Percentiles rank a stretch among this genome's conserved stretches.
Conservation (phyloP, 2,329 filamentous ascomycete species). For the Uncinocarpus reesii region DNA sequence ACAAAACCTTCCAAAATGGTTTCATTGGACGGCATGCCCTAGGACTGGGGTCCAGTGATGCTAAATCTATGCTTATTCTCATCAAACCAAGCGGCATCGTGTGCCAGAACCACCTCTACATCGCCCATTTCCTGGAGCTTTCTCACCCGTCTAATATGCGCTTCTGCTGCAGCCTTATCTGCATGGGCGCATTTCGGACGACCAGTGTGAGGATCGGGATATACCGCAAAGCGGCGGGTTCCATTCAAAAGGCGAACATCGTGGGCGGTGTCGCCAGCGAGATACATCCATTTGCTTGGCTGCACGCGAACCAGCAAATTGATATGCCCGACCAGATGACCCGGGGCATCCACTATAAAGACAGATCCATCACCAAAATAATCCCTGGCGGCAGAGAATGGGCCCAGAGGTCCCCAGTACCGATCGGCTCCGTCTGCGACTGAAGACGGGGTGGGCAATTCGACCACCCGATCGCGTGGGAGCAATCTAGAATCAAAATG, state of each 20-base stretch:
- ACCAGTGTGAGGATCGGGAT: conserved; percentile 6
- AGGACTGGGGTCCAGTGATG: not conserved
- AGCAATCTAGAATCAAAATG: conserved; percentile 18
- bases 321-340: conserved; percentile 22
- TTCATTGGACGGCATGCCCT: not conserved
- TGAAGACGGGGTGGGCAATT: conserved; percentile 17
- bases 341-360: conserved; percentile 41
- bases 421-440: not conserved
- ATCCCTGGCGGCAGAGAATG: conserved; percentile 33
- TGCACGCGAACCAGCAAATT: conserved; percentile 17
- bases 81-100: conserved; percentile 9
- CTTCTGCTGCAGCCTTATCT: conserved; percentile 7
- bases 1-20: too few species aligned
- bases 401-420: conserved; percentile 21
- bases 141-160: conserved; percentile 5
- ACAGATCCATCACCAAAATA: conserved; percentile 49
- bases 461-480: conserved; percentile 16
- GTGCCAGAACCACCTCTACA: conserved; percentile 11
- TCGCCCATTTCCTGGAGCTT: not conserved
- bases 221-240: conserved; percentile 5
- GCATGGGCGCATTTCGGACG: conserved; percentile 6
- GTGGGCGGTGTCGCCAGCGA: conserved; percentile 10
- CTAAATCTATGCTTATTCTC: conserved; percentile 1
- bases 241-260: conserved; percentile 10
- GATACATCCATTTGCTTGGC: conserved; percentile 8